Evolutionary conservation across 2,329 filamentous ascomycete genomes (phyloP).

Genomic region (Onygenales sp.): DNA sequence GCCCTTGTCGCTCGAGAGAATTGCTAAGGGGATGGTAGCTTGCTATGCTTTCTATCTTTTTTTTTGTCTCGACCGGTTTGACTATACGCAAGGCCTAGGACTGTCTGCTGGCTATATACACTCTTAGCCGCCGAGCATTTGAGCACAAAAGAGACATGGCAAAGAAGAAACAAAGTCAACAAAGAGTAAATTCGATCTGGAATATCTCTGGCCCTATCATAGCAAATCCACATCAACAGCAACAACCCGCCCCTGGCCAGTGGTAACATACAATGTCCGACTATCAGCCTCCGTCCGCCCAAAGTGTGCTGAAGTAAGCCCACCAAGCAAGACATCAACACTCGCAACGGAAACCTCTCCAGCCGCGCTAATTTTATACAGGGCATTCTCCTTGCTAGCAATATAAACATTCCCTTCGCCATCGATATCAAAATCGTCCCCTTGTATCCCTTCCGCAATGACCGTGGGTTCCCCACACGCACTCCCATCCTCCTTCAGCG

Average conservation of each 20-base stretch:
- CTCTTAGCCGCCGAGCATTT: too few species aligned
- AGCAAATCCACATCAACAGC: background rate
- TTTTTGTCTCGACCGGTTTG: too few species aligned
- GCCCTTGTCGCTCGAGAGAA: too few species aligned
- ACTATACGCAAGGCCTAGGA: too few species aligned
- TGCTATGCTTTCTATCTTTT: too few species aligned
- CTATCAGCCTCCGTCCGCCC: background rate
- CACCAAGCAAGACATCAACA: background rate
- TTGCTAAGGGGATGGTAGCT: too few species aligned
- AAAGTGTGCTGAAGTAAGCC: background rate
- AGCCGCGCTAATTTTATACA: background rate
- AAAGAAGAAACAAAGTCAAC: too few species aligned
- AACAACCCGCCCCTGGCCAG: background rate
- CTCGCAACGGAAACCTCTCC: background rate
- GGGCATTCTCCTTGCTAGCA: background rate
- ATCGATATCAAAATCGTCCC: background rate
- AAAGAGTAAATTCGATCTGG: too few species aligned
- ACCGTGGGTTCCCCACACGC: background rate
- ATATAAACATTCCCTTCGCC: background rate
- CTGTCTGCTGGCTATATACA: too few species aligned
- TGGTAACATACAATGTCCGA: background rate
- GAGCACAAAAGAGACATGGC: too few species aligned
- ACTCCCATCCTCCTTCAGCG: background rate
- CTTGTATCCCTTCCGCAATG: background rate
- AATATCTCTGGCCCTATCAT: too few species aligned